phyloP scores from a whole-genome alignment of 148 eudicot species.

The Cornus kousa region DNA sequence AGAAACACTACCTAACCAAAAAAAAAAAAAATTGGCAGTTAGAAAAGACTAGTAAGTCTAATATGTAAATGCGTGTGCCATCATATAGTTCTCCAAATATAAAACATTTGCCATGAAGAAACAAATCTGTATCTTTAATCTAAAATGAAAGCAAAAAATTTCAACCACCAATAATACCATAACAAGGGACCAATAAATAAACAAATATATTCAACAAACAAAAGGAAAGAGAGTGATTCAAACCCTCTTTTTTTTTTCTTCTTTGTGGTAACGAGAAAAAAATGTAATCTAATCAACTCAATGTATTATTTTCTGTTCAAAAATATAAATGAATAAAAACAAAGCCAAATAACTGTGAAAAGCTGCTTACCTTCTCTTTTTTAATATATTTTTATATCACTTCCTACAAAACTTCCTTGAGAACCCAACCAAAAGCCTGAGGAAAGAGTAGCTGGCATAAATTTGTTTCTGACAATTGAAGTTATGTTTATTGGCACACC shows the following conservation, averaged over 20 bases:
- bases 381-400: background rate
- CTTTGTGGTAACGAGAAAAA: background rate
- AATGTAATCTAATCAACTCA: background rate
- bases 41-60: background rate
- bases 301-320: too few relatives aligned
- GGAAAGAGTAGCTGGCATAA: background rate
- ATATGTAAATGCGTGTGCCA: too few relatives aligned
- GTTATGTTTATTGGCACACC: background rate
- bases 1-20: too few relatives aligned
- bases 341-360: background rate
- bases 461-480: background rate
- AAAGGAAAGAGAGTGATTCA: background rate
- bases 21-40: too few relatives aligned
- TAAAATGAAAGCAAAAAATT: too few relatives aligned
- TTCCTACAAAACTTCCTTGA: background rate
- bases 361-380: constrained; percentile 1
- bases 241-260: too few relatives aligned
- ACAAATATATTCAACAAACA: too few relatives aligned
- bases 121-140: background rate
- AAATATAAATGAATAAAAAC: too few relatives aligned
- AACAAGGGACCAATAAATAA: too few relatives aligned
- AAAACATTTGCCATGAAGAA: background rate
- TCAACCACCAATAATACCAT: too few relatives aligned
- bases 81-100: background rate
- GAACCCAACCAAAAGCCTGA: constrained; percentile 1